phyloP scores from a whole-genome alignment of 1,139 yeast species.

The Blastobotrys apis region DNA sequence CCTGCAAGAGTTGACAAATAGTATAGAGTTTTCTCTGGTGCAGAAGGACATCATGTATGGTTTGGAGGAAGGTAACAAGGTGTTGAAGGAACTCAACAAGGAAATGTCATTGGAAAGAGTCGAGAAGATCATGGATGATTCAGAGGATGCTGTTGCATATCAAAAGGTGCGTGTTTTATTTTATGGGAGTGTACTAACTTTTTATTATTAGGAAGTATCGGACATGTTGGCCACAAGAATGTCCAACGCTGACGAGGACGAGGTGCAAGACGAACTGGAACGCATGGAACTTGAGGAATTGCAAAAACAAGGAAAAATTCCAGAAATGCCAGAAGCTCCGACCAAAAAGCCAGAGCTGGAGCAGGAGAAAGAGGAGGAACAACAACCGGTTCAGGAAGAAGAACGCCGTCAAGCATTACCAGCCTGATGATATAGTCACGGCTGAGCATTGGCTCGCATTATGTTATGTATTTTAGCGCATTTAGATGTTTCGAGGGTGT shows the following conservation, averaged over 20 bases:
- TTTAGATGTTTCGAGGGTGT: too few relatives aligned
- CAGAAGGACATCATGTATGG: slow-evolving; percentile 84
- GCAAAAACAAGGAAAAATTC: slow-evolving; percentile 22
- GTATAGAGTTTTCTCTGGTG: slow-evolving; percentile 82
- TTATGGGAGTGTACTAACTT: background rate
- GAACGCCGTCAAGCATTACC: slow-evolving; percentile 15
- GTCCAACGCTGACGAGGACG: slow-evolving; percentile 55
- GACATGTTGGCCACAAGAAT: slow-evolving; percentile 44
- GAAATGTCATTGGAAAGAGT: slow-evolving; percentile 76
- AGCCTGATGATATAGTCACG: slow-evolving; percentile 2
- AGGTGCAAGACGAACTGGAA: slow-evolving; percentile 61
- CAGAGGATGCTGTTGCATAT: slow-evolving; percentile 73
- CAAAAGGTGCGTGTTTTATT: slow-evolving; percentile 40
- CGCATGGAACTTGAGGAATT: slow-evolving; percentile 45
- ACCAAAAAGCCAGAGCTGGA: slow-evolving; percentile 27
- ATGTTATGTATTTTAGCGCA: too few relatives aligned
- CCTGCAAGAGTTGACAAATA: slow-evolving; percentile 48
- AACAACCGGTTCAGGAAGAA: slow-evolving; percentile 21
- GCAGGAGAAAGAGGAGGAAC: slow-evolving; percentile 23
- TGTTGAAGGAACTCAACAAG: slow-evolving; percentile 65
- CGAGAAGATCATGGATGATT: slow-evolving; percentile 79
- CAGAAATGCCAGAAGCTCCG: slow-evolving; percentile 26
- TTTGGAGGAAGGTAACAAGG: slow-evolving; percentile 70
- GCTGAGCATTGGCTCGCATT: too few relatives aligned
- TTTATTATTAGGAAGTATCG: slow-evolving; percentile 40